A percentile compares a stretch with the other conserved stretches of the same genome.
phyloP scores from a whole-genome alignment of 2,329 filamentous ascomycete genomes.

The Keithomyces neogunnii region DNA sequence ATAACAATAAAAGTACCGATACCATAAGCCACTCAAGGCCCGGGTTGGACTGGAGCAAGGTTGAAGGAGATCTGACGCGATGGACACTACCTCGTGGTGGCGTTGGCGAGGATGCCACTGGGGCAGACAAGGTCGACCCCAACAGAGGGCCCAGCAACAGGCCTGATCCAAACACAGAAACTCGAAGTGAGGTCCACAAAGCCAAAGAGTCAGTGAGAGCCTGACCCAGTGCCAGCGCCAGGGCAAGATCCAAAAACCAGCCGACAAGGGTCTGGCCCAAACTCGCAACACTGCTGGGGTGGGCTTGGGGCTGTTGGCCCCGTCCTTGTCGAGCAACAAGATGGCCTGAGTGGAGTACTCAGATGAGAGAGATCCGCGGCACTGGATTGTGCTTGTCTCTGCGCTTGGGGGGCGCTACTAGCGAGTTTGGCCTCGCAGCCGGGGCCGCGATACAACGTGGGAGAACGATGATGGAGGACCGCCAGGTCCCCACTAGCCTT shows the following conservation, averaged over 20 bases:
- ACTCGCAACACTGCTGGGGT: background rate
- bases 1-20: slow-evolving; percentile 12
- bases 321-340: slow-evolving; percentile 6
- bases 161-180: background rate
- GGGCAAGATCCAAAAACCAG: background rate
- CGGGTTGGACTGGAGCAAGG: slow-evolving; percentile 10
- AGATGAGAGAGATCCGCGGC: slow-evolving; percentile 20
- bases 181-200: background rate
- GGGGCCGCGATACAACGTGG: slow-evolving; percentile 15
- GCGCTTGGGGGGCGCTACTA: slow-evolving; percentile 14
- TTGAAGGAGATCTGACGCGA: slow-evolving; percentile 25
- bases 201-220: background rate
- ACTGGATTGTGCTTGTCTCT: slow-evolving; percentile 24
- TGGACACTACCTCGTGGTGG: slow-evolving; percentile 25
- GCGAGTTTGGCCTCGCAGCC: slow-evolving; percentile 12
- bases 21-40: slow-evolving; percentile 10
- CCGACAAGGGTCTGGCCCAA: slow-evolving; percentile 6
- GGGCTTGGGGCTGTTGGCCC: slow-evolving; percentile 1
- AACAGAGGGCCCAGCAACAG: background rate
- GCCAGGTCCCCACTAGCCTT: slow-evolving; percentile 3
- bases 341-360: slow-evolving; percentile 13
- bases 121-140: slow-evolving; percentile 5
- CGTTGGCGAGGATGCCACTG: slow-evolving; percentile 16
- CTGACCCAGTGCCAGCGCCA: background rate
- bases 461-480: slow-evolving; percentile 5